These are phyloP conservation scores for Aspergillus sergii DNA, from an alignment of 2,329 filamentous ascomycete genomes.

Conservation along the genomic window DNA sequence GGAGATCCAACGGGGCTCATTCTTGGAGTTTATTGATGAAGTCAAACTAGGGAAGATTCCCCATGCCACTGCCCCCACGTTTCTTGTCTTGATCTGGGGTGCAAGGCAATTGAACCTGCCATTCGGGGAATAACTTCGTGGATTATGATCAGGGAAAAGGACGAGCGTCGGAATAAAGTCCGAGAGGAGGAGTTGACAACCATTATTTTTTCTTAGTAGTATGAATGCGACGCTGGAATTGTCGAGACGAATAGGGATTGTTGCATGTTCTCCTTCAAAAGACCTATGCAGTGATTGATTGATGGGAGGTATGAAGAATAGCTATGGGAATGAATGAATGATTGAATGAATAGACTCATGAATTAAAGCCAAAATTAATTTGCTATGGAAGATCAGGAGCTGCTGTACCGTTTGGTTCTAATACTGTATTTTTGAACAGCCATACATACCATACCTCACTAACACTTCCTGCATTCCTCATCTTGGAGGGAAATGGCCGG, in stretches of 20 bases:
- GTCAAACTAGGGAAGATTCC: not conserved
- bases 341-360: no score
- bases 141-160: not conserved
- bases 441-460: not conserved
- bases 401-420: not conserved
- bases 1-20: conserved; percentile 2
- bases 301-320: not conserved
- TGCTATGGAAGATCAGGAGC: not conserved
- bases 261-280: not conserved
- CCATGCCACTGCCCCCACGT: conserved; percentile 5
- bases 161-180: conserved; percentile 1
- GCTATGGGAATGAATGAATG: not conserved
- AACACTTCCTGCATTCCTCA: not conserved
- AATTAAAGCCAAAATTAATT: not conserved
- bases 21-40: not conserved
- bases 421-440: not conserved
- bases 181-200: not conserved
- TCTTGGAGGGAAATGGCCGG: not conserved
- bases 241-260: not conserved
- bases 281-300: not conserved
- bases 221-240: no score
- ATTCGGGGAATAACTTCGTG: not conserved
- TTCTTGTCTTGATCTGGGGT: conserved; percentile 2
- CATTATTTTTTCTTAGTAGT: not conserved
- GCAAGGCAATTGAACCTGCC: not conserved